A percentile compares a stretch with the other conserved stretches of the same genome.
Conservation (phyloP, 148 eudicot genomes). For the Drosera capensis region DNA sequence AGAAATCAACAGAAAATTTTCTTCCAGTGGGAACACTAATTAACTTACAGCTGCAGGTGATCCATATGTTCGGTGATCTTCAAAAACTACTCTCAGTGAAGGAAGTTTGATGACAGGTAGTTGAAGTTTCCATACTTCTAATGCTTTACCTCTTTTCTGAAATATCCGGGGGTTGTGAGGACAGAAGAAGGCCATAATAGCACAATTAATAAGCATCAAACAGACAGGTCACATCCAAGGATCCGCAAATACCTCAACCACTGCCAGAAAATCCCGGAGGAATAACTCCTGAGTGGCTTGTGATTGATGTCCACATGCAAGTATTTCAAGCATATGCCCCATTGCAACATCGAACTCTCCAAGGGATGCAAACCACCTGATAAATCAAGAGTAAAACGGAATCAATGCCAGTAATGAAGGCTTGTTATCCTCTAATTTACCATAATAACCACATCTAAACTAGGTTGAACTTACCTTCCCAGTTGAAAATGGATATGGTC, state of each 20-base stretch:
- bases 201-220: background rate
- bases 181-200: background rate
- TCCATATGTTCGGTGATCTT: slow-evolving; percentile 93
- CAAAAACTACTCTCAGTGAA: slow-evolving; percentile 63
- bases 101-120: slow-evolving; percentile 67
- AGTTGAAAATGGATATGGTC: slow-evolving; percentile 89
- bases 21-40: background rate
- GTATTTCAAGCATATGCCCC: slow-evolving; percentile 66
- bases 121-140: slow-evolving; percentile 67
- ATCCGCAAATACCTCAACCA: slow-evolving; percentile 53
- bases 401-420: background rate
- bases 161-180: background rate
- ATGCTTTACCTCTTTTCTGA: slow-evolving; percentile 86
- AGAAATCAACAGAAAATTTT: background rate
- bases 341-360: slow-evolving; percentile 79
- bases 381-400: background rate
- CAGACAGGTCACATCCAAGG: background rate
- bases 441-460: background rate
- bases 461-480: slow-evolving; percentile 56
- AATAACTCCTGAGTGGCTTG: slow-evolving; percentile 82
- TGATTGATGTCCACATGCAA: slow-evolving; percentile 85
- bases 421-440: too few species aligned
- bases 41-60: slow-evolving; percentile 88
- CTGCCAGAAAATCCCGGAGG: slow-evolving; percentile 65
- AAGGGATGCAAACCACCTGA: slow-evolving; percentile 90